Evolutionary conservation across 2,329 filamentous ascomycete species (phyloP), one percentile per base, ranked within the genome.

Genomic region (Cercospora sp.): DNA sequence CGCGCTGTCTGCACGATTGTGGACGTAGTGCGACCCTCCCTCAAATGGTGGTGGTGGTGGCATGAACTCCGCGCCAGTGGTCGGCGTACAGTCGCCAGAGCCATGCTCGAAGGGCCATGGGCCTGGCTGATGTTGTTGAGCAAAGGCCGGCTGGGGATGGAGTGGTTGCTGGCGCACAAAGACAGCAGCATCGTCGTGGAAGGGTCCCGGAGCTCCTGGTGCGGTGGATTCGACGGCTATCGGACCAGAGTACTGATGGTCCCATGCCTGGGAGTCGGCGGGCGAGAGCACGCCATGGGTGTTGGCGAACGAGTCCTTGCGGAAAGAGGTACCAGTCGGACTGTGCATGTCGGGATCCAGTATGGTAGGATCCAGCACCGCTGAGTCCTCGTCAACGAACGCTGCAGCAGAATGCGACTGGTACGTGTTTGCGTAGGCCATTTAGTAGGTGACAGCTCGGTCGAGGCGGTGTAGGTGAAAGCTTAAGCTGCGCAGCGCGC

Each of bases 71-170:
- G 88, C 89, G 76, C 91, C 93, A 71, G 87, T 83, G 69, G 88
- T 89, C 69, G 93, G 90, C 6, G 92, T 94, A 79, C 88, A 90
- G 70, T 91, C 87, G 63, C 88, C 90, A 28, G 91, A 91, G 74
- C 83, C 84, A 61, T 85, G 85, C 73, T 88, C 85, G 53, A 81
- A 85, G 60, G 88, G 83, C 91, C 91, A 94, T 69, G 70, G 66
- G 77, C 62, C 81, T 78, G 71, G 72, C 59, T 75, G 82, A 72
- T 85, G 83, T 83, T 83, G 69, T 90, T 83, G 68, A 88, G 87
- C 81, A 89, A 86, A 82, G 91, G 94, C 60, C 87, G 87, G 81
- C 83, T 82, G 77, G 80, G 83, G 65, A 18, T 69, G 64, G n/a
- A 67, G 72, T 42, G 33, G 53, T 16, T 67, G 72, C 6, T 60